Evolutionary conservation across 1,284 basidiomycete genomes (phyloP).

Genomic region (Tilletiopsis washingtonensis): DNA sequence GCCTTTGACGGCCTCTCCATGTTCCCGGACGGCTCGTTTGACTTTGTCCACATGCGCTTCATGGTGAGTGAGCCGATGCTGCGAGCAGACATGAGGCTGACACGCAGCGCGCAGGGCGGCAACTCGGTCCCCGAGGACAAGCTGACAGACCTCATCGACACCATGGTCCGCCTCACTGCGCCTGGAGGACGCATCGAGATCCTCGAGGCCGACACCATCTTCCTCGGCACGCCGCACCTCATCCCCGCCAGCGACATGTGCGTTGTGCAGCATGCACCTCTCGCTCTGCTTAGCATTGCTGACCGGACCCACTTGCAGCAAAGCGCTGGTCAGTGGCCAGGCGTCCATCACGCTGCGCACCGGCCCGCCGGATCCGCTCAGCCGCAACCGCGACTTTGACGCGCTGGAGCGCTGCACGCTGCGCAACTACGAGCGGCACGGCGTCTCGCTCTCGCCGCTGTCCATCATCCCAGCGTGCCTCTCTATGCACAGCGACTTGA

Average conservation of each 20-base stretch:
- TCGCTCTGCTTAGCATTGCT: neutral
- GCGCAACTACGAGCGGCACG: constrained; percentile 21
- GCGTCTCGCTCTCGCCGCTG: constrained; percentile 22
- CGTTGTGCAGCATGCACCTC: neutral
- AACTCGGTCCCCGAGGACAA: constrained; percentile 21
- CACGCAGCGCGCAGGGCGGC: neutral
- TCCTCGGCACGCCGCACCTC: constrained; percentile 20
- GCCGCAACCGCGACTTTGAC: too few species aligned
- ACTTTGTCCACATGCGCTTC: constrained; percentile 31
- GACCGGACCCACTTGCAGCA: too few species aligned
- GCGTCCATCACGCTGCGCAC: too few species aligned
- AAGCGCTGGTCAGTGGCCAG: too few species aligned
- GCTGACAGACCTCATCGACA: constrained; percentile 22
- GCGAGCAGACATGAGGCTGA: neutral
- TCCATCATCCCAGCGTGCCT: constrained; percentile 19
- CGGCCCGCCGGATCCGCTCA: too few species aligned
- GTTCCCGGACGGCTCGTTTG: constrained; percentile 34
- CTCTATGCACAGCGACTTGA: constrained; percentile 14
- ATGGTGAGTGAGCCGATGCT: constrained; percentile 1
- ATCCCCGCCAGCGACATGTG: constrained; percentile 19
- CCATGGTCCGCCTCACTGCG: constrained; percentile 18
- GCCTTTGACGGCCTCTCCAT: constrained; percentile 23
- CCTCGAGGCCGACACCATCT: constrained; percentile 23
- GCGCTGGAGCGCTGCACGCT: constrained; percentile 21
- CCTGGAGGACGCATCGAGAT: constrained; percentile 27